Percentiles rank a stretch among this genome's conserved stretches.
Evolutionary conservation across 1,139 yeast species (phyloP).

Genomic region (Debaryomyces singareniensis): DNA sequence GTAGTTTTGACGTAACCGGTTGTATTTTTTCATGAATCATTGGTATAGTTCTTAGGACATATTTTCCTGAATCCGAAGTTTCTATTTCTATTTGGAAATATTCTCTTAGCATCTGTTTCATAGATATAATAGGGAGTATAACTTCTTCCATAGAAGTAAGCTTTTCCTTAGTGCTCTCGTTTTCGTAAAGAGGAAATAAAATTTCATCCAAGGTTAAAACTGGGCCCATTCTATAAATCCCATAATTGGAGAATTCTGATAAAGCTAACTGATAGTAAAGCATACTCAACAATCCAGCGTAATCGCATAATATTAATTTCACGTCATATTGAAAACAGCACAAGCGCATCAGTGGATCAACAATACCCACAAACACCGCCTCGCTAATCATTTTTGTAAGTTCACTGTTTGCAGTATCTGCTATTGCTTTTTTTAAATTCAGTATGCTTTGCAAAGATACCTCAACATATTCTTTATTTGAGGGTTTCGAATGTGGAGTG

Average conservation of each 20-base stretch:
- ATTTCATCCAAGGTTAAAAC: slow-evolving; percentile 26
- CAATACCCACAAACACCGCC: slow-evolving; percentile 75
- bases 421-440: slow-evolving; percentile 47
- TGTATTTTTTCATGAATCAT: slow-evolving; percentile 54
- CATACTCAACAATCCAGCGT: slow-evolving; percentile 61
- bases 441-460: slow-evolving; percentile 57
- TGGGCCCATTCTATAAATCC: slow-evolving; percentile 44
- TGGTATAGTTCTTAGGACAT: slow-evolving; percentile 51
- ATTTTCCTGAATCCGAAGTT: slow-evolving; percentile 18
- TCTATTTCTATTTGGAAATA: slow-evolving; percentile 57
- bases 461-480: slow-evolving; percentile 12
- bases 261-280: slow-evolving; percentile 78
- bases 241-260: slow-evolving; percentile 78
- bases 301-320: slow-evolving; percentile 71
- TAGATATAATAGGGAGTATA: slow-evolving; percentile 26
- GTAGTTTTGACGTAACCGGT: slow-evolving; percentile 61
- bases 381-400: slow-evolving; percentile 66
- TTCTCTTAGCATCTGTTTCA: slow-evolving; percentile 75
- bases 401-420: slow-evolving; percentile 38
- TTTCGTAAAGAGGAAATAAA: slow-evolving; percentile 20
- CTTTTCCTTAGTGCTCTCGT: slow-evolving; percentile 7
- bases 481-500: slow-evolving; percentile 1
- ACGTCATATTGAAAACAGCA: slow-evolving; percentile 83
- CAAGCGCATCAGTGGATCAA: slow-evolving; percentile 62
- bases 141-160: slow-evolving; percentile 14